A percentile compares a stretch with the other conserved stretches of the same genome.
Evolutionary conservation across 768 basidiomycete species (phyloP).

Genomic region (Suillus subalutaceus): DNA sequence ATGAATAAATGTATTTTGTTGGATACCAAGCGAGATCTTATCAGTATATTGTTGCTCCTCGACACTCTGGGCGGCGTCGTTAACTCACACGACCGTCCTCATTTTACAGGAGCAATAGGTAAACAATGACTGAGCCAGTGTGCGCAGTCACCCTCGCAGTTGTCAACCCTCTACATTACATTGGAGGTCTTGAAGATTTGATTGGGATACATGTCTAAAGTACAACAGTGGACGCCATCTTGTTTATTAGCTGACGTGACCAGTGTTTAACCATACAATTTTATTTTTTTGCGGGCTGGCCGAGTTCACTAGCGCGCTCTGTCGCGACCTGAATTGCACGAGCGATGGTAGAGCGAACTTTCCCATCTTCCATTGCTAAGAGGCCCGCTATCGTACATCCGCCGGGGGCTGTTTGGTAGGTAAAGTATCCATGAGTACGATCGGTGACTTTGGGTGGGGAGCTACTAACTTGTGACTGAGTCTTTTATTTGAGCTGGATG

Average conservation of each 20-base stretch:
- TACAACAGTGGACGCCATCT: neutral
- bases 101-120: conserved; percentile 93
- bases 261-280: neutral
- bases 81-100: conserved; percentile 80
- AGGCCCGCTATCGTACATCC: conserved; percentile 99
- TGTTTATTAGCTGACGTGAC: neutral
- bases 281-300: conserved; percentile 65
- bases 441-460: neutral
- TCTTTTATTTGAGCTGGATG: conserved; percentile 98
- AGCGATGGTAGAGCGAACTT: conserved; percentile 92
- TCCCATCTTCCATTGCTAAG: conserved; percentile 91
- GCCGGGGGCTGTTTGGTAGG: conserved; percentile 72
- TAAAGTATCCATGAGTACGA: conserved; percentile 11
- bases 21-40: neutral
- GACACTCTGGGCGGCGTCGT: conserved; percentile 93
- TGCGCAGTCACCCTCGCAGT: conserved; percentile 37
- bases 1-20: neutral
- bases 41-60: conserved; percentile 58
- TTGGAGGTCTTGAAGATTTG: conserved; percentile 38
- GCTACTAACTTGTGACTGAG: conserved; percentile 86
- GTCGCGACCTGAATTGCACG: conserved; percentile 94
- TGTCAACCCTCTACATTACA: conserved; percentile 32
- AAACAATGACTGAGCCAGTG: conserved; percentile 26
- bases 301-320: conserved; percentile 83
- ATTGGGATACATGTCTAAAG: conserved; percentile 30